Conservation (phyloP, 108 stramenopile genomes). For the Conticribra weissflogii region DNA sequence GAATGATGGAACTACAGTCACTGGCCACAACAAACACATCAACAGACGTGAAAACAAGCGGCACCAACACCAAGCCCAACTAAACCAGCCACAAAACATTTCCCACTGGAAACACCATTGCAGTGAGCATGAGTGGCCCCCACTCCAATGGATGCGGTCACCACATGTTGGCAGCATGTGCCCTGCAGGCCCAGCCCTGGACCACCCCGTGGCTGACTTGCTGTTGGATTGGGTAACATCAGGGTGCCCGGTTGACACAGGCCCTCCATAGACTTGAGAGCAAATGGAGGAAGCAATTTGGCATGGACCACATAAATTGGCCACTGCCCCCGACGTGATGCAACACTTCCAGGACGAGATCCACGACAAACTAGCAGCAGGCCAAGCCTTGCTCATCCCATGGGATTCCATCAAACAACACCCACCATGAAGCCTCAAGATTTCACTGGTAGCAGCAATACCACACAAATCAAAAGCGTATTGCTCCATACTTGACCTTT, state of each 20-base stretch:
- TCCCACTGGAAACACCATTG: no score
- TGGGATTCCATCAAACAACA: background rate
- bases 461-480: constrained; percentile 10
- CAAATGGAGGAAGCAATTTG: background rate
- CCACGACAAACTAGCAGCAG: background rate
- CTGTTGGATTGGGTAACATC: background rate
- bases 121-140: no score
- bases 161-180: no score
- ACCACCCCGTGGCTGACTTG: background rate
- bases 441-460: constrained; percentile 1
- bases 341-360: background rate
- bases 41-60: no score
- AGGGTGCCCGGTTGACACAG: background rate
- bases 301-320: background rate
- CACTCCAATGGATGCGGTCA: no score
- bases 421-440: background rate
- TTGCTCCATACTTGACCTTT: constrained; percentile 4
- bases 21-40: no score
- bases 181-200: background rate
- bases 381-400: background rate
- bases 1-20: no score
- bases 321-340: background rate
- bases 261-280: background rate
- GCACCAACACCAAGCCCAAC: no score
- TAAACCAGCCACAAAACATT: no score